phyloP scores from a whole-genome alignment of 1,139 yeast genomes.

The Hyphopichia khmerensis region DNA sequence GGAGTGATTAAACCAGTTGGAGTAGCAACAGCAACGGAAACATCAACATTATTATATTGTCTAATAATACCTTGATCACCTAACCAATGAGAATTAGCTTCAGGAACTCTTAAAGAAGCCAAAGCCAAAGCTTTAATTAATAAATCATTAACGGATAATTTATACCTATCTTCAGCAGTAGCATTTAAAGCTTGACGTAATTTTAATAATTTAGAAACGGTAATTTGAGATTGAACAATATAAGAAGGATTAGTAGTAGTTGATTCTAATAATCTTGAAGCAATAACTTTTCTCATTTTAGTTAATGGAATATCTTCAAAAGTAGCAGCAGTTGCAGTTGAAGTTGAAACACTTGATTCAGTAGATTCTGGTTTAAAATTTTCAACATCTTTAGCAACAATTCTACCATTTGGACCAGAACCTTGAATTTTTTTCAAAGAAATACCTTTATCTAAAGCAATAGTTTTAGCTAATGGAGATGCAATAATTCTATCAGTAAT shows the following conservation, averaged over 20 bases:
- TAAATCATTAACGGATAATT: constrained; percentile 90
- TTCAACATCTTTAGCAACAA: constrained; percentile 88
- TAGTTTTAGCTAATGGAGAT: constrained; percentile 90
- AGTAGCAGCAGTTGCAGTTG: constrained; percentile 54
- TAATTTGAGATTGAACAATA: constrained; percentile 82
- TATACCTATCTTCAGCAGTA: constrained; percentile 82
- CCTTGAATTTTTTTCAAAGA: constrained; percentile 84
- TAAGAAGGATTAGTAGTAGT: constrained; percentile 88
- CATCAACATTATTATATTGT: constrained; percentile 89
- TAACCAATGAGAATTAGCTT: constrained; percentile 92
- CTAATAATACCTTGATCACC: constrained; percentile 88
- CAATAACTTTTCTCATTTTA: constrained; percentile 92
- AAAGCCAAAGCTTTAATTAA: constrained; percentile 90
- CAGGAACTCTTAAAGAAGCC: constrained; percentile 90
- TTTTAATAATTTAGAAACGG: constrained; percentile 88
- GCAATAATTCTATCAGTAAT: constrained; percentile 68
- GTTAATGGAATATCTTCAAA: constrained; percentile 85
- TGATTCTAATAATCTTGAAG: constrained; percentile 82
- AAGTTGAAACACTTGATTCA: constrained; percentile 46
- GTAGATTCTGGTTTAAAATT: constrained; percentile 50
- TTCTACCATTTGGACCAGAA: constrained; percentile 94
- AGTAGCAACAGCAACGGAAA: constrained; percentile 97
- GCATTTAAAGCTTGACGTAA: constrained; percentile 89
- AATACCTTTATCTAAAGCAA: constrained; percentile 92
- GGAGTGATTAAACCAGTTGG: constrained; percentile 98